Conservation (phyloP, 495 filamentous ascomycete genomes). For the Recurvomyces mirabilis region DNA sequence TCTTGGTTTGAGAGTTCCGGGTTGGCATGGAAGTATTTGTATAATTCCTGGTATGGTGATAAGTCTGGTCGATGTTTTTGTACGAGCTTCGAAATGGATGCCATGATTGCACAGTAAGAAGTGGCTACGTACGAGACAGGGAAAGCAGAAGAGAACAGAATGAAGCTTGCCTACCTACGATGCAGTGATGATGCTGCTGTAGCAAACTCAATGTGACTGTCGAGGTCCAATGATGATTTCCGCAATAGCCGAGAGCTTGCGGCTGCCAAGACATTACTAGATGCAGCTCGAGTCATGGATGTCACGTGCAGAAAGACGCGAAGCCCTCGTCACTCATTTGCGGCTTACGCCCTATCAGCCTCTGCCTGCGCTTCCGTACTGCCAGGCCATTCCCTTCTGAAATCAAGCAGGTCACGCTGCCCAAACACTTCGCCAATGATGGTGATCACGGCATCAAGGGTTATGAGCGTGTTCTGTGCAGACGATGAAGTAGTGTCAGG, state of each 20-base stretch:
- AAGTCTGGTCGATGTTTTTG: constrained; percentile 25
- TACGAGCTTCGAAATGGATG: constrained; percentile 17
- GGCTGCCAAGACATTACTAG: no score
- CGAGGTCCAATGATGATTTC: no score
- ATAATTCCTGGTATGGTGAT: constrained; percentile 39
- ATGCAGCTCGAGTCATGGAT: no score
- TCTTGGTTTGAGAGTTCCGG: constrained; percentile 49
- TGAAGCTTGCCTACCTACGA: background rate
- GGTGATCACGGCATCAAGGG: constrained; percentile 85
- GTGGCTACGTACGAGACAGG: no score
- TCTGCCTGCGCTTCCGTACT: no score
- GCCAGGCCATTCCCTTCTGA: constrained; percentile 45
- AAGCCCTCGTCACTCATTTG: no score
- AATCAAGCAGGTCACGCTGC: constrained; percentile 73
- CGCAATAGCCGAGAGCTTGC: no score
- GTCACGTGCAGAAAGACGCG: no score
- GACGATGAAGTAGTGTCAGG: background rate
- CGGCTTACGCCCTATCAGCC: no score
- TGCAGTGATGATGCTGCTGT: no score
- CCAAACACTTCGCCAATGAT: constrained; percentile 84
- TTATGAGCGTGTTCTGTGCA: constrained; percentile 39
- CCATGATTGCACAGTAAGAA: background rate
- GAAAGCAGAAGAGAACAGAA: background rate
- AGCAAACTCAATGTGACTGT: no score
- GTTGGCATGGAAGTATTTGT: constrained; percentile 45